phyloP scores from a whole-genome alignment of 2,329 filamentous ascomycete genomes.

The Neophaeococcomyces aloes region DNA sequence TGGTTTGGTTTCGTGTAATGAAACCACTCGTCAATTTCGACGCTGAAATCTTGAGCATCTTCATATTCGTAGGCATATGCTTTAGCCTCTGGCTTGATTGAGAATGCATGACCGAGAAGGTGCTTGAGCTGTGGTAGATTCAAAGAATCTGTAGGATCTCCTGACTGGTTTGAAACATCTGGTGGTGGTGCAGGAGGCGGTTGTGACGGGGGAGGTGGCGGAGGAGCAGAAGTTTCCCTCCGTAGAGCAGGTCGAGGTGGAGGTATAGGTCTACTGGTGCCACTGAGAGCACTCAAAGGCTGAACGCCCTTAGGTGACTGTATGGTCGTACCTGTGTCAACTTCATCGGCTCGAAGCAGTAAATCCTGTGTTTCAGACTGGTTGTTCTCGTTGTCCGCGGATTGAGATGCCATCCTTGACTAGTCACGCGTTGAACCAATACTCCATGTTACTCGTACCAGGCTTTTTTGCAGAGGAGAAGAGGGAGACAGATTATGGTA shows the following conservation, averaged over 20 bases:
- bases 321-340: slow-evolving; percentile 39
- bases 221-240: slow-evolving; percentile 27
- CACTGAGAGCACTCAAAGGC: slow-evolving; percentile 16
- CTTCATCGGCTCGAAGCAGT: slow-evolving; percentile 39
- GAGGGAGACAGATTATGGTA: too few species aligned
- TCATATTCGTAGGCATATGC: slow-evolving; percentile 80
- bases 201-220: slow-evolving; percentile 36
- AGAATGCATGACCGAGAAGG: slow-evolving; percentile 59
- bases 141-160: slow-evolving; percentile 53
- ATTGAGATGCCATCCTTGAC: neutral
- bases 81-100: slow-evolving; percentile 51
- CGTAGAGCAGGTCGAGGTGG: slow-evolving; percentile 21
- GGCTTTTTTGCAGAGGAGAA: too few species aligned
- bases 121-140: slow-evolving; percentile 63
- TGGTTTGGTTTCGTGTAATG: slow-evolving; percentile 62
- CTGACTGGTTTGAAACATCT: slow-evolving; percentile 21
- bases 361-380: slow-evolving; percentile 12
- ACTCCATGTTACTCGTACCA: neutral
- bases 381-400: neutral
- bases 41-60: slow-evolving; percentile 62
- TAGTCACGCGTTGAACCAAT: neutral
- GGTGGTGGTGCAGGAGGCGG: slow-evolving; percentile 32
- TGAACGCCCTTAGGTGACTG: slow-evolving; percentile 23
- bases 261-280: slow-evolving; percentile 11
- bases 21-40: slow-evolving; percentile 97